Conservation (phyloP, 306 rosid species). For the Prunus padus region DNA sequence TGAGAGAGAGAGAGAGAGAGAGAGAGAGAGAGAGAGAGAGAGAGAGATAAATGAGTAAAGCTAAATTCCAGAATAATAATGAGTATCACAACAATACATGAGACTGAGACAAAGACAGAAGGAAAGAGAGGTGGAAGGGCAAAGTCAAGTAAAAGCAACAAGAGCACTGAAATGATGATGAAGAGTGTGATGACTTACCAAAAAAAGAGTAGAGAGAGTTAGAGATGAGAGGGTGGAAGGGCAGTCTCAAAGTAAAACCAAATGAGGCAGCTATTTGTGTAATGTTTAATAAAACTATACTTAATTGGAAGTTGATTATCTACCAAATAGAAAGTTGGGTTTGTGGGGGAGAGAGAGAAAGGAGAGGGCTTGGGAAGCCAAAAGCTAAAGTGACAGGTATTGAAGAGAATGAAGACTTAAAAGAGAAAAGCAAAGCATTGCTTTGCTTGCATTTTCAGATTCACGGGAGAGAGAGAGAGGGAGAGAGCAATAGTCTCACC, state of each 20-base stretch:
- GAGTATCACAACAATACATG: too few relatives aligned
- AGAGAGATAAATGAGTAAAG: slow-evolving; percentile 35
- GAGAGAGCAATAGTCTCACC: slow-evolving; percentile 11
- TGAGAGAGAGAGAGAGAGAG: slow-evolving; percentile 13
- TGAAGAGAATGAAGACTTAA: slow-evolving; percentile 21
- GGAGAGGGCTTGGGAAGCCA: neutral
- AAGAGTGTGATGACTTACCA: slow-evolving; percentile 41
- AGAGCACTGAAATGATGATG: slow-evolving; percentile 24
- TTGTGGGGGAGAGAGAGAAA: neutral
- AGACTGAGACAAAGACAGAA: too few relatives aligned
- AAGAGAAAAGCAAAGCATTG: slow-evolving; percentile 43
- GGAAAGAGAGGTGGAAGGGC: neutral
- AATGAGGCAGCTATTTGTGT: neutral
- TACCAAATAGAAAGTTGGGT: slow-evolving; percentile 11
- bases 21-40: neutral
- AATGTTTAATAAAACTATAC: neutral
- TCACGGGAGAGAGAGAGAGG: slow-evolving; percentile 27
- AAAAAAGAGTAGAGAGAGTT: slow-evolving; percentile 31
- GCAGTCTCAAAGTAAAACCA: slow-evolving; percentile 32
- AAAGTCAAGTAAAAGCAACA: slow-evolving; percentile 37
- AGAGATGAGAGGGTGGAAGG: slow-evolving; percentile 14
- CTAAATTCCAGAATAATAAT: slow-evolving; percentile 33
- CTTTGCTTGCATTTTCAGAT: slow-evolving; percentile 72
- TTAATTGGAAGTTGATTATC: slow-evolving; percentile 24
- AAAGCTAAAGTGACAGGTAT: slow-evolving; percentile 34